Percentiles rank a stretch among this genome's conserved stretches.
phyloP scores from a whole-genome alignment of 176 grass and related monocot species.

The Phragmites australis region DNA sequence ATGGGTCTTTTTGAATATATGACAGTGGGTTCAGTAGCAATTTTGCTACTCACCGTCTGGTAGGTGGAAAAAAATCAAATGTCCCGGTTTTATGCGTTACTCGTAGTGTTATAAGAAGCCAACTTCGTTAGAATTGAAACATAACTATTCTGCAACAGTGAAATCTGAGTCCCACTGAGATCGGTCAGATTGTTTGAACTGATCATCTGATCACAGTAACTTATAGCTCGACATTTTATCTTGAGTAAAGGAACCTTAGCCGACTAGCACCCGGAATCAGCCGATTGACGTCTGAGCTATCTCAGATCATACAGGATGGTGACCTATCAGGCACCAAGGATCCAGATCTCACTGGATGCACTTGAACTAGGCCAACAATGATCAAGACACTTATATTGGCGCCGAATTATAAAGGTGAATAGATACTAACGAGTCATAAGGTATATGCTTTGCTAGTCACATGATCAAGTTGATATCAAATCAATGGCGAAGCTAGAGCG shows the following conservation, averaged over 20 bases:
- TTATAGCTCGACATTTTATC: background rate
- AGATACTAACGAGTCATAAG: background rate
- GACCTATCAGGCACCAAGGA: background rate
- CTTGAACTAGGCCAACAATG: background rate
- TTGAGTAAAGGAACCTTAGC: background rate
- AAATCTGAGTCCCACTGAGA: background rate
- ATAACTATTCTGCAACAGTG: background rate
- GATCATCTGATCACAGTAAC: background rate
- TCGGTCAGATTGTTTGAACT: background rate
- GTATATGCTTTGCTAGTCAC: background rate
- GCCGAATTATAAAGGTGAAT: background rate
- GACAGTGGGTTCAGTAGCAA: too few relatives aligned
- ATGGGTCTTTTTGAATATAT: too few relatives aligned
- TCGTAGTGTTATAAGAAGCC: conserved; percentile 27
- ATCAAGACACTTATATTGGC: background rate
- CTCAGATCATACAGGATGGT: background rate
- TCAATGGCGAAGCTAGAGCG: too few relatives aligned
- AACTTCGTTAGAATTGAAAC: conserved; percentile 17
- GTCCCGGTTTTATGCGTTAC: background rate
- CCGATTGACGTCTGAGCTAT: background rate
- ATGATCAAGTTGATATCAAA: background rate
- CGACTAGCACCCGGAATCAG: background rate
- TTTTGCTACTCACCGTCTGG: too few relatives aligned
- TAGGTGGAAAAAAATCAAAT: too few relatives aligned
- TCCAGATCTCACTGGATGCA: background rate